Evolutionary conservation across 2,329 filamentous ascomycete genomes (phyloP), one percentile per base, ranked within the genome.

Genomic region (Epicoccum sorghinum): DNA sequence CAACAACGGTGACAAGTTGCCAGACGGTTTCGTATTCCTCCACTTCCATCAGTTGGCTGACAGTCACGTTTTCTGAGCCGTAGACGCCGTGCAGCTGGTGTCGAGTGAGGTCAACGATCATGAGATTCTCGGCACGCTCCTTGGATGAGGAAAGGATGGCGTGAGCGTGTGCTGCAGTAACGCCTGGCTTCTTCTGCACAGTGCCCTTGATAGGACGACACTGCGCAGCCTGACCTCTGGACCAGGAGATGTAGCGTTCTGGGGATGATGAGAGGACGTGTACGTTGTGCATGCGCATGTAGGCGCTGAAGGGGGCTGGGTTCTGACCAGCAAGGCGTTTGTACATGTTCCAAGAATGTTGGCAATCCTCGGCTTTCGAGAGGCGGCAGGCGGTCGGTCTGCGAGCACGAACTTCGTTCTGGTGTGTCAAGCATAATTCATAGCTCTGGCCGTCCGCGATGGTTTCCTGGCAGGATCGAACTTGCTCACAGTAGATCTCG

Each of bases 191-290:
- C 66, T 96, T 96, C 64, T 87, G 87, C n/a, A 97, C 91, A 0
- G 93, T 98, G 42, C 93, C 93, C 78, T 98, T 98, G 86, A 98
- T 98, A 0, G 93, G 93, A 7, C 93, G 86, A 82, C 97, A 95
- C 57, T 89, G 86, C 70, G 88, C 90, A 37, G 79, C 74, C 0
- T 88, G 87, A 1, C 68, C 61, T 36, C 82, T 78, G 36, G 82
- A 79, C 85, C 86, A 89, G 50, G 84, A 85, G 13, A 98, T 83
- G 70, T 96, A 98, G 3, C 93, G 89, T 76, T 98, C 93, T 0
- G 93, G 93, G 4, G 91, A 96, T 66, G 88, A 90, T 73, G 89
- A 90, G 39, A 96, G 80, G 27, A 98, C 82, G 1, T 90, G 92
- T 3, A 79, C 61, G 25, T 73, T 75, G 43, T 70, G 65, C 13